Evolutionary conservation across 129 eudicot species (phyloP).

Genomic region (Flaveria ramosissima): DNA sequence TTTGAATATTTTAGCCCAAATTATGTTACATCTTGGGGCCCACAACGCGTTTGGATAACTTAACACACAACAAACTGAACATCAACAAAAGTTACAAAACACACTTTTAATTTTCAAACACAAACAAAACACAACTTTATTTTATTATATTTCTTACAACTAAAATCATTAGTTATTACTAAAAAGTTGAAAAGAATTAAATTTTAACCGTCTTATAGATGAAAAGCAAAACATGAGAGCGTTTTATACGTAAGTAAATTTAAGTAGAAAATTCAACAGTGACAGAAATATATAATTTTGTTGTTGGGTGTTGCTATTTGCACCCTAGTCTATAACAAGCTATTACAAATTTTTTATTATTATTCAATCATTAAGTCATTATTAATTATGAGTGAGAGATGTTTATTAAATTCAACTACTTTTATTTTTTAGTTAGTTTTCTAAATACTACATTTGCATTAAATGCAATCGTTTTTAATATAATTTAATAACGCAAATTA

Average conservation of each 20-base stretch:
- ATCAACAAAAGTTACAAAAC: no score
- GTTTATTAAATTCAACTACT: no score
- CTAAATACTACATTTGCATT: no score
- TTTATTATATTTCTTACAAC: background rate
- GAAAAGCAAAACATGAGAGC: background rate
- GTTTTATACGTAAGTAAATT: background rate
- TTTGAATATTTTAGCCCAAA: background rate
- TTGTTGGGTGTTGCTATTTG: no score
- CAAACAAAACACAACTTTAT: background rate
- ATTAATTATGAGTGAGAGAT: no score
- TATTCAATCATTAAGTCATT: no score
- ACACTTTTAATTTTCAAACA: no score
- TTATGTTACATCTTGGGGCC: background rate
- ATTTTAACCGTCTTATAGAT: background rate
- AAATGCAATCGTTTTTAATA: no score
- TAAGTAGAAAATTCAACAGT: background rate
- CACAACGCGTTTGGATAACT: conserved; percentile 2
- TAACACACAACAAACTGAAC: background rate
- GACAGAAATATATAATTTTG: background rate
- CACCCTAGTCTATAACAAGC: no score
- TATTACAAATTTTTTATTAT: no score
- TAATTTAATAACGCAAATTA: no score
- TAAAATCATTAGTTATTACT: background rate
- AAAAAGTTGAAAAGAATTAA: background rate
- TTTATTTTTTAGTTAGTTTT: no score